phyloP scores from a whole-genome alignment of 371 early-diverging fungal genomes.

The Ordospora colligata region DNA sequence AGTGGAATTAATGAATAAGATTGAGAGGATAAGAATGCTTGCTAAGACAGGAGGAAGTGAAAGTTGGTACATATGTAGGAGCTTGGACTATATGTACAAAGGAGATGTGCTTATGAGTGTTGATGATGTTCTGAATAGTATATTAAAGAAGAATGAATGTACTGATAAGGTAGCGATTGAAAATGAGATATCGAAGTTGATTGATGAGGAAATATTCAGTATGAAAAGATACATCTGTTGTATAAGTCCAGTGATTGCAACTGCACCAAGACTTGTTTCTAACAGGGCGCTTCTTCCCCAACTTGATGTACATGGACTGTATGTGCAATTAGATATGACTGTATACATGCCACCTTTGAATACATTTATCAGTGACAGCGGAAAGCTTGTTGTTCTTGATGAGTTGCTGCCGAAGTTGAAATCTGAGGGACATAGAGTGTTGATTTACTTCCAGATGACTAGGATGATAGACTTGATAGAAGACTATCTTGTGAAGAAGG shows the following conservation, averaged over 20 bases:
- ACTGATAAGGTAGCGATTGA: not conserved
- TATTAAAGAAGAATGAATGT: not conserved
- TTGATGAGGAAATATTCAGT: not conserved
- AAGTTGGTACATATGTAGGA: not conserved
- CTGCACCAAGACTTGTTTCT: not conserved
- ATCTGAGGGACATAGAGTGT: constrained; percentile 76
- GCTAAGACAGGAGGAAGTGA: not conserved
- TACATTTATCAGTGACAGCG: constrained; percentile 76
- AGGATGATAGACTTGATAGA: constrained; percentile 89
- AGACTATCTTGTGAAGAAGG: constrained; percentile 56
- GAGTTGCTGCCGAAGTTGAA: constrained; percentile 73
- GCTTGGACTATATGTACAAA: not conserved
- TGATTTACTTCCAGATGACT: constrained; percentile 97
- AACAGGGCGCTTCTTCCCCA: not conserved
- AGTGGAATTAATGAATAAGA: not conserved
- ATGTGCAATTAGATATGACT: not conserved
- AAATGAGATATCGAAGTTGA: not conserved
- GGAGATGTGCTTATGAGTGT: not conserved
- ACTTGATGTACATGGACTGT: not conserved
- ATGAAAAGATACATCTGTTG: not conserved
- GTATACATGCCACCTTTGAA: constrained; percentile 65
- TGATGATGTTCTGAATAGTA: not conserved
- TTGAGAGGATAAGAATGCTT: not conserved
- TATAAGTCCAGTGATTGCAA: constrained; percentile 1
- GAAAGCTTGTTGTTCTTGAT: constrained; percentile 80